Percentiles rank a stretch among this genome's conserved stretches.
Evolutionary conservation across 352 stramenopile genomes (phyloP).

Genomic region (Phytophthora pluvialis): DNA sequence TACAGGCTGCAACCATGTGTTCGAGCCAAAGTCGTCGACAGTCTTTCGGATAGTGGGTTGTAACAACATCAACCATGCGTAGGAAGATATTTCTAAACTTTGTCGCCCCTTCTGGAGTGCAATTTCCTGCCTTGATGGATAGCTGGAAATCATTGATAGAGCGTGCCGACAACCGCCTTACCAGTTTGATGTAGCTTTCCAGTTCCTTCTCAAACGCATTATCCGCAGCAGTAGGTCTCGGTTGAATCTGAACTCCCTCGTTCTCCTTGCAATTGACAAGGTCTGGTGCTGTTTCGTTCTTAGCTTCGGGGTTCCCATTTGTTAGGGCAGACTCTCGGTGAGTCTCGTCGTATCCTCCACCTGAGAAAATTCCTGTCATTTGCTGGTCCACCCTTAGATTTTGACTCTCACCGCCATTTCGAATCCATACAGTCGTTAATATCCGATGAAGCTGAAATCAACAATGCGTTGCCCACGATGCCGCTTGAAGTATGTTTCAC

Average conservation of each 20-base stretch:
- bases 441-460: too few species aligned
- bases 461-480: too few species aligned
- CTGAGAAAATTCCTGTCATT: too few species aligned
- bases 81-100: background rate
- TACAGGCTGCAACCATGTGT: slow-evolving; percentile 1
- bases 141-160: background rate
- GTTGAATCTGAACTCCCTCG: too few species aligned
- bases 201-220: background rate
- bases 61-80: background rate
- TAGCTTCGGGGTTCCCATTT: too few species aligned
- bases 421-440: too few species aligned
- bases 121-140: slow-evolving; percentile 2
- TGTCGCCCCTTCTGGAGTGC: background rate
- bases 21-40: slow-evolving; percentile 5
- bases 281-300: background rate
- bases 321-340: too few species aligned
- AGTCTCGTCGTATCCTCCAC: too few species aligned
- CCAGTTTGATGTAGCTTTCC: background rate
- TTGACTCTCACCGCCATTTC: too few species aligned
- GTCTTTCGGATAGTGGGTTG: slow-evolving; percentile 2
- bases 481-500: too few species aligned
- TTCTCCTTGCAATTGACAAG: background rate
- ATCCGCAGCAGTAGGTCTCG: background rate
- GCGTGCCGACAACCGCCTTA: background rate
- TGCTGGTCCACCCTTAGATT: too few species aligned